Evolutionary conservation across 75 land plant genomes (phyloP).

Genomic region (Ceratopteris richardii): DNA sequence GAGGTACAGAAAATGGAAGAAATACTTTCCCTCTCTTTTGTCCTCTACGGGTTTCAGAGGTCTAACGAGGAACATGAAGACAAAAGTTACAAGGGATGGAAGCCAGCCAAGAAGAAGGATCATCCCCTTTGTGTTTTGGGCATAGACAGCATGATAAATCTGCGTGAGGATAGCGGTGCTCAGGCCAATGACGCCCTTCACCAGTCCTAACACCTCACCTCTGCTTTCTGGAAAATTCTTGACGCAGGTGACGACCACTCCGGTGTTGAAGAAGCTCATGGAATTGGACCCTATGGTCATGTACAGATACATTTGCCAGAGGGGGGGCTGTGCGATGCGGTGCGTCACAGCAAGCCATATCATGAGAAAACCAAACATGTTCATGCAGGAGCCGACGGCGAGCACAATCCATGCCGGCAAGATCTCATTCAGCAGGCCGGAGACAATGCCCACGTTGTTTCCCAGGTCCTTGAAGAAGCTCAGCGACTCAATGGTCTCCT

Average conservation of each 20-base stretch:
- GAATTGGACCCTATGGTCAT: conserved; percentile 50
- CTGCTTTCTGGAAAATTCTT: conserved; percentile 14
- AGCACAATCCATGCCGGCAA: conserved; percentile 36
- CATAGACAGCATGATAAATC: conserved; percentile 38
- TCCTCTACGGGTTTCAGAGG: conserved; percentile 2
- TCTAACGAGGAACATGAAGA: conserved; percentile 21
- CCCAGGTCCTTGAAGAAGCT: conserved; percentile 56
- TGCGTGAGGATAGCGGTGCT: conserved; percentile 54
- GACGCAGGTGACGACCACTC: conserved; percentile 43
- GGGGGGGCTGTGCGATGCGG: conserved; percentile 12
- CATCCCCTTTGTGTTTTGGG: conserved; percentile 12
- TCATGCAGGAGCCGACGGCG: conserved; percentile 34
- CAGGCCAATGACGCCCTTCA: conserved; percentile 50
- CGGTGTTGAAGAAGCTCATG: conserved; percentile 53
- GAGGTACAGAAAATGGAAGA: conserved; percentile 30
- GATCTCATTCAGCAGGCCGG: conserved; percentile 45
- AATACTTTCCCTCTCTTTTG: conserved; percentile 8
- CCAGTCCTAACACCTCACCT: conserved; percentile 53
- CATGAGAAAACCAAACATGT: conserved; percentile 34
- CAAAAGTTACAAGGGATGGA: conserved; percentile 25
- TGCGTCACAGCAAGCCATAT: conserved; percentile 42
- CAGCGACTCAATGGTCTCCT: conserved; percentile 46
- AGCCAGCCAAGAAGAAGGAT: conserved; percentile 41
- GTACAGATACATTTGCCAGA: conserved; percentile 47
- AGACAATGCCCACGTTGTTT: conserved; percentile 44